Evolutionary conservation across 2,329 filamentous ascomycete species (phyloP).

Genomic region (Talaromyces funiculosus): DNA sequence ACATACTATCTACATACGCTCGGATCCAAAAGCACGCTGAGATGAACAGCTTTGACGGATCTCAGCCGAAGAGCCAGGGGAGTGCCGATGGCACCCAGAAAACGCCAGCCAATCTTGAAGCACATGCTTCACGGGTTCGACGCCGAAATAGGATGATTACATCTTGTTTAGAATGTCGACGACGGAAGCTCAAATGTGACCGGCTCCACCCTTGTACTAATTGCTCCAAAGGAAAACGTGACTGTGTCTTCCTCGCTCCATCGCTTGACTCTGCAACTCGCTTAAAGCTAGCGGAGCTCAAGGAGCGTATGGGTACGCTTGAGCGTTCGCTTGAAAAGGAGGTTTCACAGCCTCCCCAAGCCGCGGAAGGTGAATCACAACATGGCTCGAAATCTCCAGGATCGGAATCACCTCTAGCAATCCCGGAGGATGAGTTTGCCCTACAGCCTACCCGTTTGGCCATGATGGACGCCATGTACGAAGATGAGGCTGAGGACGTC

Average conservation of each 20-base stretch:
- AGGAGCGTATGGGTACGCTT: constrained; percentile 69
- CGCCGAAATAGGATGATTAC: constrained; percentile 65
- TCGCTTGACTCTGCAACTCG: constrained; percentile 65
- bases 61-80: not conserved
- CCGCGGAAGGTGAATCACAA: not conserved
- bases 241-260: constrained; percentile 60
- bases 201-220: constrained; percentile 65
- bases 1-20: not conserved
- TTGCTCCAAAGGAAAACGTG: constrained; percentile 44
- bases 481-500: constrained; percentile 60
- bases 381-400: not conserved
- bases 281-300: constrained; percentile 67
- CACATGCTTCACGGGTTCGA: constrained; percentile 32
- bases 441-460: constrained; percentile 60
- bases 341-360: constrained; percentile 33
- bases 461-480: constrained; percentile 62
- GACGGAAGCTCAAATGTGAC: constrained; percentile 71
- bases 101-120: not conserved
- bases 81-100: not conserved
- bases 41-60: not conserved
- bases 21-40: not conserved
- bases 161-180: constrained; percentile 63
- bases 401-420: constrained; percentile 27
- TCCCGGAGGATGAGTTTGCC: constrained; percentile 48
- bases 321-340: constrained; percentile 66